Conservation (phyloP, 2,329 filamentous ascomycete genomes). For the Fusarium pseudonygamai region DNA sequence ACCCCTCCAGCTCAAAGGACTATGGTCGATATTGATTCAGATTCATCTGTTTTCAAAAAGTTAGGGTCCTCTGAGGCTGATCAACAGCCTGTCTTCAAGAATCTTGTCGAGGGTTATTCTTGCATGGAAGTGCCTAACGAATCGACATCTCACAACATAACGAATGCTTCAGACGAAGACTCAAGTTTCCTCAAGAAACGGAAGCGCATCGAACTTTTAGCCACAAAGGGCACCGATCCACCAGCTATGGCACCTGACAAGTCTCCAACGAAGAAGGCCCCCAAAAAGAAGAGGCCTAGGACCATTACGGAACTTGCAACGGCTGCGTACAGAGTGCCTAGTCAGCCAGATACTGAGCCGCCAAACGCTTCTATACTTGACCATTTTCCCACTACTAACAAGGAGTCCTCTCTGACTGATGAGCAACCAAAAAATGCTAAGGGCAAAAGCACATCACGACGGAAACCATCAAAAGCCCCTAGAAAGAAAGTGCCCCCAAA, state of each 20-base stretch:
- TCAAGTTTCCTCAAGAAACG: constrained; percentile 60
- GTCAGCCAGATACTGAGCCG: constrained; percentile 45
- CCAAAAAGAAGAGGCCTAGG: constrained; percentile 76
- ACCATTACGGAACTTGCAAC: constrained; percentile 84
- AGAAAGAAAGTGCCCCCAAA: constrained; percentile 57
- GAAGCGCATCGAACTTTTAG: constrained; percentile 64
- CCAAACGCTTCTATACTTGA: constrained; percentile 55
- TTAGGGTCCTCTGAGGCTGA: constrained; percentile 7
- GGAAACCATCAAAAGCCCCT: constrained; percentile 43
- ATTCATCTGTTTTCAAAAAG: constrained; percentile 42
- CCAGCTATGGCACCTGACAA: constrained; percentile 37
- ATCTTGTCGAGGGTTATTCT: constrained; percentile 55
- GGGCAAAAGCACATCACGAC: constrained; percentile 48
- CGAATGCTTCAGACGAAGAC: constrained; percentile 38
- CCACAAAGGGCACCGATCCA: constrained; percentile 43
- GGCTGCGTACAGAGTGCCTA: constrained; percentile 65
- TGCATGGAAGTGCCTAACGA: constrained; percentile 44
- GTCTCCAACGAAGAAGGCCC: constrained; percentile 60
- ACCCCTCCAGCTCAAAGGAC: constrained; percentile 67
- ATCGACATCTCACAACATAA: constrained; percentile 21
- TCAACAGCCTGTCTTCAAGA: constrained; percentile 52
- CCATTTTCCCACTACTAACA: constrained; percentile 48
- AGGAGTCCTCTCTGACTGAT: background rate
- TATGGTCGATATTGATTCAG: constrained; percentile 42
- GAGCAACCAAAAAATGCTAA: constrained; percentile 40